phyloP scores from a whole-genome alignment of 768 basidiomycete species.

The Nidularia sp. region DNA sequence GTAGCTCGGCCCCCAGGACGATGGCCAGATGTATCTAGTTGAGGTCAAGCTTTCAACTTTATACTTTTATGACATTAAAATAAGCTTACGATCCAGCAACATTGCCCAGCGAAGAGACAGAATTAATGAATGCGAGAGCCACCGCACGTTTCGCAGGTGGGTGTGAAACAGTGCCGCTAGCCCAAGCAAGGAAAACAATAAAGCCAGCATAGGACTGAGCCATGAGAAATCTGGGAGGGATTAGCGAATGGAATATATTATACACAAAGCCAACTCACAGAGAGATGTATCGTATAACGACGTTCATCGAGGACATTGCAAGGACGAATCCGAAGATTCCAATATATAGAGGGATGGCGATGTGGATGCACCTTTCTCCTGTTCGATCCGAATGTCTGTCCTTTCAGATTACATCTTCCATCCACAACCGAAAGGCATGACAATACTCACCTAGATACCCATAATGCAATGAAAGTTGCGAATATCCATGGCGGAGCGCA shows the following conservation, averaged over 20 bases:
- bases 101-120: conserved; percentile 81
- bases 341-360: conserved; percentile 42
- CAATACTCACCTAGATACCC: conserved; percentile 38
- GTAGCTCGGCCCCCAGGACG: conserved; percentile 69
- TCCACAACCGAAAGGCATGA: background rate
- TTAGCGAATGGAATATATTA: conserved; percentile 1
- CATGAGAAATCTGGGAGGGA: conserved; percentile 60
- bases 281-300: conserved; percentile 58
- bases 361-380: conserved; percentile 72
- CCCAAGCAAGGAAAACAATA: conserved; percentile 58
- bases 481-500: conserved; percentile 60
- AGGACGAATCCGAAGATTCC: conserved; percentile 71
- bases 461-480: conserved; percentile 53
- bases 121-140: conserved; percentile 80
- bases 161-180: conserved; percentile 44
- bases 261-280: conserved; percentile 35
- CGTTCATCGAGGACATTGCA: conserved; percentile 60
- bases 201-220: conserved; percentile 72
- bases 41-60: background rate
- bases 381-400: conserved; percentile 64
- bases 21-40: conserved; percentile 64
- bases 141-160: conserved; percentile 86
- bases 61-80: background rate
- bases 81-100: conserved; percentile 71
- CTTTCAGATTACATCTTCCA: no score